phyloP scores from a whole-genome alignment of 2,329 filamentous ascomycete species.

The Onygena corvina region DNA sequence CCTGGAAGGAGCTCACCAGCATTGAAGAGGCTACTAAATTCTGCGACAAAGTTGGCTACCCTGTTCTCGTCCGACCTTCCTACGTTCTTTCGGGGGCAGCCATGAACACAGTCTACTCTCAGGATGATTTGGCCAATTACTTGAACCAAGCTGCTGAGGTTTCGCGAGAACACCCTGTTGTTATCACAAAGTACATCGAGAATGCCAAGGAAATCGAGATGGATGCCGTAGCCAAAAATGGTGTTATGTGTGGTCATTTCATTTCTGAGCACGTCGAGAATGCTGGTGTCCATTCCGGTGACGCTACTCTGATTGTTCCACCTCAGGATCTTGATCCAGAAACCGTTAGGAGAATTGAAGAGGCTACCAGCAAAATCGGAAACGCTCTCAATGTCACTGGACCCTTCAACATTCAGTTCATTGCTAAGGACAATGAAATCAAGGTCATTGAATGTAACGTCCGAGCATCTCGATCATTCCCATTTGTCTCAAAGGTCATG shows the following conservation, averaged over 20 bases:
- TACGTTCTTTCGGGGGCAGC: slow-evolving; percentile 95
- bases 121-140: slow-evolving; percentile 80
- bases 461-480: slow-evolving; percentile 88
- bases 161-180: slow-evolving; percentile 87
- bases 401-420: slow-evolving; percentile 98
- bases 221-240: slow-evolving; percentile 89
- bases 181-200: slow-evolving; percentile 99
- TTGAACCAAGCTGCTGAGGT: slow-evolving; percentile 85
- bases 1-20: slow-evolving; percentile 95
- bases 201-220: slow-evolving; percentile 99
- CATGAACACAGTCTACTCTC: slow-evolving; percentile 98
- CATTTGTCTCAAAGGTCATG: slow-evolving; percentile 98
- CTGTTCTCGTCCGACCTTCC: slow-evolving; percentile 86
- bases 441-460: slow-evolving; percentile 99
- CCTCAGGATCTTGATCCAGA: slow-evolving; percentile 85
- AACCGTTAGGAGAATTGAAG: slow-evolving; percentile 81
- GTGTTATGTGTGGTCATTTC: slow-evolving; percentile 85
- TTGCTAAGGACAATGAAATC: slow-evolving; percentile 98
- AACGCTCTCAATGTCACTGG: slow-evolving; percentile 89
- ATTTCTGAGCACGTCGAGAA: slow-evolving; percentile 99
- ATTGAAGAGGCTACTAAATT: slow-evolving; percentile 81
- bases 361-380: slow-evolving; percentile 90
- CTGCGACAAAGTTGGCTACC: slow-evolving; percentile 79
- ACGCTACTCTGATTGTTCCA: slow-evolving; percentile 87
- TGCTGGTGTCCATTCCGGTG: slow-evolving; percentile 94